These are phyloP conservation scores for Jimgerdemannia flammicorona DNA, from an alignment of 192 early-diverging fungal species.

Conservation along the genomic window DNA sequence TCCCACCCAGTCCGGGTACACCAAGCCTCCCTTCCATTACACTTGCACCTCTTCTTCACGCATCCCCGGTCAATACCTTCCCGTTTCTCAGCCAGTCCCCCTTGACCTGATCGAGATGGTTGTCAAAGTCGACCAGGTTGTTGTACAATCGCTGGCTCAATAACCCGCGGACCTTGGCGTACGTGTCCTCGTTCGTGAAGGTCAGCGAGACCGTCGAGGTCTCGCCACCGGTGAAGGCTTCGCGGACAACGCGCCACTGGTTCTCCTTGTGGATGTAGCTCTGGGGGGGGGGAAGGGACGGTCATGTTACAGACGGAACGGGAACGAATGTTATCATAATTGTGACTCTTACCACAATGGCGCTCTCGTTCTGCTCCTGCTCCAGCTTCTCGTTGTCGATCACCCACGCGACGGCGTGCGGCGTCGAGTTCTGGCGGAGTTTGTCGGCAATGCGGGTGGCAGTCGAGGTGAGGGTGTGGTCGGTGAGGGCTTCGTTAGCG, in stretches of 20 bases:
- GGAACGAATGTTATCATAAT: too few relatives aligned
- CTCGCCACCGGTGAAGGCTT: slow-evolving; percentile 27
- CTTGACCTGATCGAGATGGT: slow-evolving; percentile 61
- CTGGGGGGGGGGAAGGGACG: slow-evolving; percentile 20
- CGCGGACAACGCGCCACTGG: slow-evolving; percentile 45
- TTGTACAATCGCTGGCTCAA: slow-evolving; percentile 37
- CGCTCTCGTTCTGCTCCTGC: slow-evolving; percentile 15
- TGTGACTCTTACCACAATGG: slow-evolving; percentile 25
- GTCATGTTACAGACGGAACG: too few relatives aligned
- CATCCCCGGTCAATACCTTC: background rate
- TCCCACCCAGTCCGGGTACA: too few relatives aligned
- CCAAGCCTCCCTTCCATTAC: too few relatives aligned
- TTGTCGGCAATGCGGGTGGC: slow-evolving; percentile 48
- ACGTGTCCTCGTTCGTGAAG: slow-evolving; percentile 31
- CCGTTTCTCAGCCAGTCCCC: slow-evolving; percentile 53
- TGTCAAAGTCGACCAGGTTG: slow-evolving; percentile 61
- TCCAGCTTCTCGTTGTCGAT: background rate
- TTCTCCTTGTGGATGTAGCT: slow-evolving; percentile 45
- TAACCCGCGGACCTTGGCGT: slow-evolving; percentile 30
- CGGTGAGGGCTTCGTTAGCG: slow-evolving; percentile 45
- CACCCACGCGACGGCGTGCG: slow-evolving; percentile 22
- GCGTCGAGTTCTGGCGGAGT: slow-evolving; percentile 35
- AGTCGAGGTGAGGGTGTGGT: slow-evolving; percentile 39
- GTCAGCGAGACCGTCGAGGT: background rate
- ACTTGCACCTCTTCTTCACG: background rate